Evolutionary conservation across 2,329 filamentous ascomycete species (phyloP).

Genomic region (Drechslera avenae): DNA sequence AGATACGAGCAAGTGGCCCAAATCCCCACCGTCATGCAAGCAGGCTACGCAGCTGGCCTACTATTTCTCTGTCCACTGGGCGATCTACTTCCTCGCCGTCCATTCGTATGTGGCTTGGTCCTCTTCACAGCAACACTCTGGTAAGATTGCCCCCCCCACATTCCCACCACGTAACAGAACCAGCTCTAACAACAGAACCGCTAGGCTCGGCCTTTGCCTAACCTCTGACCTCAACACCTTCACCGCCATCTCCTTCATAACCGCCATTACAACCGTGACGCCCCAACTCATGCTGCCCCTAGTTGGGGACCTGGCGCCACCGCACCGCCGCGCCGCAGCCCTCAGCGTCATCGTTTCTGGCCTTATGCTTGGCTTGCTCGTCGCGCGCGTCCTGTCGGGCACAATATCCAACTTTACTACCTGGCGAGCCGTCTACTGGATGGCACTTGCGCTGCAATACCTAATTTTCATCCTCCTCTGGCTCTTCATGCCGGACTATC

Average conservation of each 20-base stretch:
- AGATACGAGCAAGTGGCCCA: slow-evolving; percentile 69
- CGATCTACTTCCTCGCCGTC: slow-evolving; percentile 69
- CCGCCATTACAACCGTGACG: slow-evolving; percentile 78
- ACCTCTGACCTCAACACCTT: slow-evolving; percentile 70
- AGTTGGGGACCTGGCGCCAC: slow-evolving; percentile 76
- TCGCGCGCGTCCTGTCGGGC: slow-evolving; percentile 76
- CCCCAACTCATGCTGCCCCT: slow-evolving; percentile 77
- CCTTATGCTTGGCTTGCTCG: slow-evolving; percentile 73
- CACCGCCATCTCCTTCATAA: slow-evolving; percentile 72
- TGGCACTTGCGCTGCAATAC: slow-evolving; percentile 73
- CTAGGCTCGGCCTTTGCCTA: slow-evolving; percentile 68
- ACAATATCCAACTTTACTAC: slow-evolving; percentile 73
- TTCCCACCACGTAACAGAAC: not conserved
- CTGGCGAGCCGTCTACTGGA: slow-evolving; percentile 82
- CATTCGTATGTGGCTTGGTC: slow-evolving; percentile 71
- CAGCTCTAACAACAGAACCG: no score
- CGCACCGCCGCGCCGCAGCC: slow-evolving; percentile 68
- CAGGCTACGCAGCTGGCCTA: slow-evolving; percentile 76
- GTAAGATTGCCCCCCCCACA: slow-evolving; percentile 46
- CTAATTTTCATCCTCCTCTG: slow-evolving; percentile 69
- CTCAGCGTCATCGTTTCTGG: slow-evolving; percentile 77
- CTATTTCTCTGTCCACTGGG: slow-evolving; percentile 77
- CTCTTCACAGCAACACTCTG: slow-evolving; percentile 69
- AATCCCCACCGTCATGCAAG: slow-evolving; percentile 78
- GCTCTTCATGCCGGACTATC: slow-evolving; percentile 81